These are phyloP conservation scores for Moringa oleifera DNA, from an alignment of 345 rosid species.

Conservation along the genomic window DNA sequence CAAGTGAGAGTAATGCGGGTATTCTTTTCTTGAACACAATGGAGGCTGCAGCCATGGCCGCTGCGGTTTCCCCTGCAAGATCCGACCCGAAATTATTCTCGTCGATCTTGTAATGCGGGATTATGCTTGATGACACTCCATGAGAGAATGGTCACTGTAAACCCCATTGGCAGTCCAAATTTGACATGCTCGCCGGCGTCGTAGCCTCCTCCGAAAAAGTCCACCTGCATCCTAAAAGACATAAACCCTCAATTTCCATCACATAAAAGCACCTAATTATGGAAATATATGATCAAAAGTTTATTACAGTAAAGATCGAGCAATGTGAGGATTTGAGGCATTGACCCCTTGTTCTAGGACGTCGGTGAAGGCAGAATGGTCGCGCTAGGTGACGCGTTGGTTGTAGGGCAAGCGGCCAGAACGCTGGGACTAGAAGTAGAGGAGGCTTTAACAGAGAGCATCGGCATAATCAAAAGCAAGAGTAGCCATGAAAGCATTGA, in stretches of 20 bases:
- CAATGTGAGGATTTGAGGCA: neutral
- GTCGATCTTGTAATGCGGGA: constrained; percentile 50
- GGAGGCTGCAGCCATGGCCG: constrained; percentile 95
- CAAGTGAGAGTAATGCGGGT: constrained; percentile 81
- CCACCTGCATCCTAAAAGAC: constrained; percentile 42
- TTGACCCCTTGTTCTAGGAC: constrained; percentile 94
- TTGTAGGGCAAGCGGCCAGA: constrained; percentile 87
- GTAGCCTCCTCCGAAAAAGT: constrained; percentile 91
- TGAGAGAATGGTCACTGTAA: constrained; percentile 84
- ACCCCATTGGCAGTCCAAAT: constrained; percentile 96
- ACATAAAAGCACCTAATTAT: neutral
- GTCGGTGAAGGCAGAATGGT: constrained; percentile 89
- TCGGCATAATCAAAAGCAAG: constrained; percentile 51
- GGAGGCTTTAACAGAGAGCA: constrained; percentile 79
- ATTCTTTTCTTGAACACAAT: constrained; percentile 65
- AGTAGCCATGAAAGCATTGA: constrained; percentile 6
- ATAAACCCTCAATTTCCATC: too few species aligned
- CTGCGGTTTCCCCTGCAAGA: constrained; percentile 86
- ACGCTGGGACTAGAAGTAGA: constrained; percentile 89
- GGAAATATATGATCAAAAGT: too few species aligned
- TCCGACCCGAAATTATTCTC: constrained; percentile 88
- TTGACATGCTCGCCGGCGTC: constrained; percentile 97
- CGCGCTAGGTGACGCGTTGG: constrained; percentile 87
- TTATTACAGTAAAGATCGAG: neutral
- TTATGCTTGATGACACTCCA: constrained; percentile 74